phyloP scores from a whole-genome alignment of 176 grass and related monocot genomes.

The Phoenix roebelenii region DNA sequence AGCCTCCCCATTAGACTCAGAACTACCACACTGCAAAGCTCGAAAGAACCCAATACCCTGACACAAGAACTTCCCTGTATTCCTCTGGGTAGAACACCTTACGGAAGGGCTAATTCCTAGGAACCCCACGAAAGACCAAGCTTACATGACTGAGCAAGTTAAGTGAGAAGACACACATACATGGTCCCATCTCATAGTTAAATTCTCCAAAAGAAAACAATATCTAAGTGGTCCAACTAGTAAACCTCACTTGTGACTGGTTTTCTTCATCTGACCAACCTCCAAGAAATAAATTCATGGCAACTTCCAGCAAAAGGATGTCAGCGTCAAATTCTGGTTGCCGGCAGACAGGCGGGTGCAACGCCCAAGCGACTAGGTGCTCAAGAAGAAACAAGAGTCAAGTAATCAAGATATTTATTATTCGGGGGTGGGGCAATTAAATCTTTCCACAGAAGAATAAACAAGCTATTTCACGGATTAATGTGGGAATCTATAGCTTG shows the following conservation, averaged over 20 bases:
- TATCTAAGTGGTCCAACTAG: no score
- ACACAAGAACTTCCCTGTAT: background rate
- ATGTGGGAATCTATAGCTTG: constrained; percentile 7
- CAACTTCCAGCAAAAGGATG: background rate
- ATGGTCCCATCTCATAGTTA: no score
- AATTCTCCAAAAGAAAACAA: no score
- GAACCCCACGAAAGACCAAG: no score
- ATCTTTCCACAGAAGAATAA: background rate
- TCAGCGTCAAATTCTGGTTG: constrained; percentile 27
- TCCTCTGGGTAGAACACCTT: background rate
- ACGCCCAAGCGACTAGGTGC: constrained; percentile 20
- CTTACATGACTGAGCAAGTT: no score
- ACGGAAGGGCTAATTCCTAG: background rate
- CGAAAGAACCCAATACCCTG: background rate
- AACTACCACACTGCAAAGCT: constrained; percentile 19
- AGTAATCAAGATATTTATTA: background rate
- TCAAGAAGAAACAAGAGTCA: background rate
- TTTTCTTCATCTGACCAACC: constrained; percentile 48
- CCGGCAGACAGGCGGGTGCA: constrained; percentile 17
- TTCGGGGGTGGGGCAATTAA: background rate
- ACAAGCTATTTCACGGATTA: constrained; percentile 8
- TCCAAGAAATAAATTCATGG: no score
- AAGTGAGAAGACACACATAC: no score
- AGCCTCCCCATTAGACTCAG: constrained; percentile 37
- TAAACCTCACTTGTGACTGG: background rate